Evolutionary conservation across 1,284 basidiomycete species (phyloP), one percentile per base, ranked within the genome.

Genomic region (Apiotrichum porosum): DNA sequence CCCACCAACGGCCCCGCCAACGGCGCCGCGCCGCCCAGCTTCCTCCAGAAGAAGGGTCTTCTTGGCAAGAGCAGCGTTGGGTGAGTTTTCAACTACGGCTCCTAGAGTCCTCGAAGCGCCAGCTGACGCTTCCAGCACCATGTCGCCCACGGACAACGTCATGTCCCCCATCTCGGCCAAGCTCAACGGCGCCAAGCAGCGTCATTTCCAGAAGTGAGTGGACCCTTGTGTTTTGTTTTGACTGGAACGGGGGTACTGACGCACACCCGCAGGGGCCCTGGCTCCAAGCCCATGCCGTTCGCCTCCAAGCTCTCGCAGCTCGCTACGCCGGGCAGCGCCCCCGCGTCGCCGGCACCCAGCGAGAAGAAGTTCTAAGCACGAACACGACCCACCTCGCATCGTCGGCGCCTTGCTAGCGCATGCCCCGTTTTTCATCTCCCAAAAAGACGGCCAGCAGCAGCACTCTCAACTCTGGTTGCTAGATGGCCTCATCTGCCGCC

Each of bases 121-220:
- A 14, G 34, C 33, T 47, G 64, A 62, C 13, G 39, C 21, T 34
- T 24, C 63, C 12, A 80, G 79, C 44, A 89, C 81, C 61, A 77
- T 88, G 60, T 93, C 90, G 21, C 91, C 91, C 8, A 93, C 91
- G 10, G 91, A 95, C 70, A 88, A 87, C 66, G 78, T 94, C 70
- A 81, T 94, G 77, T 92, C 89, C 3, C 91, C 91, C 1, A 82
- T 83, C 68, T 85, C 88, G 12, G 85, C 91, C 74, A 94, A 93
- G 73, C 80, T 95, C 53, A 86, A 78, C 56, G 85, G 85, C 26
- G 84, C 85, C 6, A 92, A 84, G 79, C 89, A 91, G 79, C 88
- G 89, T 69, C 88, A 89, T 62, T 94, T 93, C 69, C 77, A 75
- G 51, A 93, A 88, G 91, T 93, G 58, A 42, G 86, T 76, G 17